phyloP scores from a whole-genome alignment of 2,329 filamentous ascomycete genomes.

The Aspergillus sojae region DNA sequence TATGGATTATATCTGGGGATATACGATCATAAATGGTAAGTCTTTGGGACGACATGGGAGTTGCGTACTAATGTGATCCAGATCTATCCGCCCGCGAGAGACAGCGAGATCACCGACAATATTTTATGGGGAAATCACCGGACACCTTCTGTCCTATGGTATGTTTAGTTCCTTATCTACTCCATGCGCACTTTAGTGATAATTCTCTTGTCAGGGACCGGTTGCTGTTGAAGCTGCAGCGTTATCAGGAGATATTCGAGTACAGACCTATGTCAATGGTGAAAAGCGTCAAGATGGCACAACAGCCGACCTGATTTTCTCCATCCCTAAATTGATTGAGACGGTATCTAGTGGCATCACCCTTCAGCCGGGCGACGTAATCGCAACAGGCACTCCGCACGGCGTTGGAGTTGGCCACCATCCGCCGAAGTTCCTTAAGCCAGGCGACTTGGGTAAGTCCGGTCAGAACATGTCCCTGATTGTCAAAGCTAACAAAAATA shows the following conservation, averaged over 20 bases:
- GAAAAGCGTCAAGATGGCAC: slow-evolving; percentile 54
- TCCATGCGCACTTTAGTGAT: background rate
- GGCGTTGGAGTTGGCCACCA: slow-evolving; percentile 54
- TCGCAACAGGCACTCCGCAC: slow-evolving; percentile 54
- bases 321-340: slow-evolving; percentile 50
- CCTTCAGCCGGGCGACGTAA: slow-evolving; percentile 53
- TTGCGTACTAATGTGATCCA: background rate
- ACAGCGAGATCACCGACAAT: slow-evolving; percentile 63
- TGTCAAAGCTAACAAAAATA: background rate
- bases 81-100: slow-evolving; percentile 59
- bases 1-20: slow-evolving; percentile 58
- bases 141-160: slow-evolving; percentile 59
- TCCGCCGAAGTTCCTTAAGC: slow-evolving; percentile 45
- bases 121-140: slow-evolving; percentile 60
- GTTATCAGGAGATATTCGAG: slow-evolving; percentile 46
- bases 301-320: slow-evolving; percentile 55
- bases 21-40: slow-evolving; percentile 54
- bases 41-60: background rate
- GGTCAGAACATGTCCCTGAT: background rate
- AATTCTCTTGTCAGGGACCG: slow-evolving; percentile 41
- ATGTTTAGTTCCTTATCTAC: background rate
- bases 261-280: slow-evolving; percentile 55
- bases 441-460: slow-evolving; percentile 34
- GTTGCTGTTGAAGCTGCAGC: slow-evolving; percentile 53
- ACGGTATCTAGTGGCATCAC: slow-evolving; percentile 56